Base-by-base conservation (phyloP, 805 yeast species). In the Clavispora asparagi region DNA sequence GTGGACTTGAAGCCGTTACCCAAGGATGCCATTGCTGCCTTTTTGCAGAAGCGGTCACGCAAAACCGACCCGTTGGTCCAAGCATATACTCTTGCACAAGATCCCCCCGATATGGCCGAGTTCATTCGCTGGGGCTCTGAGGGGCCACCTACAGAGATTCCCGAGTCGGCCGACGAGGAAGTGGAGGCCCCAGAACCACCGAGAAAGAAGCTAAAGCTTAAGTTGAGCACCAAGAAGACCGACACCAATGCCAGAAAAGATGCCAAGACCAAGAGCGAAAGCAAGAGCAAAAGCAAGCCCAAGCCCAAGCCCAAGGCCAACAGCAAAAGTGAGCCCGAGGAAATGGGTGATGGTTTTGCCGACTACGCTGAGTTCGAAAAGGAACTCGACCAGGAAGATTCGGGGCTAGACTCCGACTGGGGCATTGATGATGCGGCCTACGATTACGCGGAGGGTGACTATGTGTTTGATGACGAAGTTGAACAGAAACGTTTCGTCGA, bases 31-130 rank as follows among this genome's bases (percentile, higher is more conserved):
- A 80, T 83, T 40, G 63, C 68, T 33, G 58, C 56, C 14, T 73
- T 66, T 51, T 59, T 78, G 45, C 46, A 46, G 27, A 53, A 48
- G 33, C 58, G 55, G 19, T 52, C 51, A 29, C 65, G 73, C 56
- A 67, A 68, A 53, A 70, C 76, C 56, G 75, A 71, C 45, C 56
- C 71, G 19, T 71, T 81, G 41, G 68, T 65, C 41, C 61, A 61
- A 42, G 86, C 86, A 1, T 82, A 78, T 57, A 64, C 71, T 48
- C 70, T 80, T 55, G 82, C 88, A 1, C 57, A 68, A 26, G 59
- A 64, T 37, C 76, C 77, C 4, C 73, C 74, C 3, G 73, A 65
- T 30, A 70, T 71, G 74, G 65, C 61, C 10, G 46, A 62, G 14
- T 71, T 71, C 56, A 72, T 67, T 19, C 52, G 50, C 48, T 71